Evolutionary conservation across 768 basidiomycete species (phyloP).

Genomic region (Leccinum variicolor): DNA sequence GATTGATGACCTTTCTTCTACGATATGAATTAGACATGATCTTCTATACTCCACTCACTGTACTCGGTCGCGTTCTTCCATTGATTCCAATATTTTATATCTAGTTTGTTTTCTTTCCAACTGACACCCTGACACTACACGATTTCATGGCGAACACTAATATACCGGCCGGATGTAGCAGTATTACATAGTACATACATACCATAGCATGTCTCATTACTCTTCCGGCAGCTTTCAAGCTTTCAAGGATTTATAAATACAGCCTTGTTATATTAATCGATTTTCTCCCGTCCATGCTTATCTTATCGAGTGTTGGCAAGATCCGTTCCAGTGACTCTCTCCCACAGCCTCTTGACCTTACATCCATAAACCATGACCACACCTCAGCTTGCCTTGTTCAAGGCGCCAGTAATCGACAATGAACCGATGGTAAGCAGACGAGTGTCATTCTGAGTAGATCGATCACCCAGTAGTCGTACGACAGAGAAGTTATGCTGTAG

Average conservation of each 20-base stretch:
- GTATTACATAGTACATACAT: background rate
- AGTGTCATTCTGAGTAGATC: background rate
- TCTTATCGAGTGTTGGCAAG: conserved; percentile 8
- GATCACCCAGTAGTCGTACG: background rate
- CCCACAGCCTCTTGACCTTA: background rate
- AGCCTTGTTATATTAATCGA: background rate
- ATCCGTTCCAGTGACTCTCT: conserved; percentile 12
- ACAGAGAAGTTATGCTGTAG: conserved; percentile 75
- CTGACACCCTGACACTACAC: background rate
- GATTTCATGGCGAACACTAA: background rate
- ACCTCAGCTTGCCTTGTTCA: conserved; percentile 82
- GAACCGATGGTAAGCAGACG: conserved; percentile 77
- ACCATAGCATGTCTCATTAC: background rate
- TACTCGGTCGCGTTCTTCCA: background rate
- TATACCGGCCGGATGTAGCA: background rate
- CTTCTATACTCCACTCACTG: background rate
- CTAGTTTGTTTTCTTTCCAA: background rate
- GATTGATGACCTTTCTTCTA: conserved; percentile 52
- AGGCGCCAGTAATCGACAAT: conserved; percentile 83
- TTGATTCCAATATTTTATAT: background rate
- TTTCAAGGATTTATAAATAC: background rate
- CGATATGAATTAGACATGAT: conserved; percentile 30
- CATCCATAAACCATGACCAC: conserved; percentile 47
- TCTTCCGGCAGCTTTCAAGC: background rate
- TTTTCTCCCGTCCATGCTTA: background rate